Evolutionary conservation across 2,329 filamentous ascomycete genomes (phyloP).

Genomic region (Colletotrichum cordylinicola): DNA sequence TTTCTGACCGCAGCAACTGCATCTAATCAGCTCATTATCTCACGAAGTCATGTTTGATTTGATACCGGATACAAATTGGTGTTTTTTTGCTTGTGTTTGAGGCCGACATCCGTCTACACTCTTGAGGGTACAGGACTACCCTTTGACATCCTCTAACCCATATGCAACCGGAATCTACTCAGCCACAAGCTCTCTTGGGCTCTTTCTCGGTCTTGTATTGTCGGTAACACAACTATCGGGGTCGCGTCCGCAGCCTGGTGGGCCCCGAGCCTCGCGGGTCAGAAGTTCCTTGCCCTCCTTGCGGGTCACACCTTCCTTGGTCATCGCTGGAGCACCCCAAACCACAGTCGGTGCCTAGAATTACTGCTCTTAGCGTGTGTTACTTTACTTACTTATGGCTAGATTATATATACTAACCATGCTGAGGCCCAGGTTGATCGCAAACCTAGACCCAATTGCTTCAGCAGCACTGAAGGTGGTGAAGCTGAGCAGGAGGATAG

Average conservation of each 20-base stretch:
- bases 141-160: neutral
- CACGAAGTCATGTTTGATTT: neutral
- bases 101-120: neutral
- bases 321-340: neutral
- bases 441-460: neutral
- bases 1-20: neutral
- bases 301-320: neutral
- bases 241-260: neutral
- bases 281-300: neutral
- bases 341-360: rapidly evolving
- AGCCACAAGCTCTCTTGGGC: neutral
- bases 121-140: rapidly evolving
- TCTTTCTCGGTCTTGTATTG: neutral
- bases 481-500: neutral
- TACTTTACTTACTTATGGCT: no score
- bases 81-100: neutral
- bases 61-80: neutral
- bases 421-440: neutral
- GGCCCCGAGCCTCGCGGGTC: neutral
- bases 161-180: rapidly evolving
- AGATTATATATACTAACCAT: neutral
- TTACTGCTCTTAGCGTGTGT: neutral
- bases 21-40: neutral
- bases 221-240: neutral
- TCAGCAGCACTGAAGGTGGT: neutral